These are phyloP conservation scores for Maudiozyma saulgeensis DNA, from an alignment of 805 yeast genomes.

Conservation along the genomic window DNA sequence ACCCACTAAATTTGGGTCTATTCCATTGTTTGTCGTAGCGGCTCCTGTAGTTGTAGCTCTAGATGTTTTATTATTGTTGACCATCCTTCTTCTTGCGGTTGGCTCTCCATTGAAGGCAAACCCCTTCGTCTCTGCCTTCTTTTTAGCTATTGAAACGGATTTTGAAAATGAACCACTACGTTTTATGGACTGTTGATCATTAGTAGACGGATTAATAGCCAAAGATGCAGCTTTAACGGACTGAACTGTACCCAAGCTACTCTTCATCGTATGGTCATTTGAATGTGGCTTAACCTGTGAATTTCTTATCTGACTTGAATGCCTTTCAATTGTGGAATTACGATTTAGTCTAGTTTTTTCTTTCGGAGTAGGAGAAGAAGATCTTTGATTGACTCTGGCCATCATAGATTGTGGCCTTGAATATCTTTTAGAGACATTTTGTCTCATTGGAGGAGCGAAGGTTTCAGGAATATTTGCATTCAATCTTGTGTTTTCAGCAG, in stretches of 20 bases:
- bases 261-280: not conserved
- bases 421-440: slow-evolving; percentile 5
- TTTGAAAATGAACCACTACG: too few species aligned
- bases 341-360: slow-evolving; percentile 8
- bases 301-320: not conserved
- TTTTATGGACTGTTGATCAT: not conserved
- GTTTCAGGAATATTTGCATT: slow-evolving; percentile 48
- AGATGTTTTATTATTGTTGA: not conserved
- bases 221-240: not conserved
- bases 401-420: slow-evolving; percentile 20
- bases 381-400: slow-evolving; percentile 3
- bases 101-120: not conserved
- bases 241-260: not conserved
- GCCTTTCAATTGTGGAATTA: slow-evolving; percentile 4
- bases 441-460: slow-evolving; percentile 4
- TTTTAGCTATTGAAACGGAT: not conserved
- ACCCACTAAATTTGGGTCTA: slow-evolving; percentile 7
- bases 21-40: slow-evolving; percentile 10
- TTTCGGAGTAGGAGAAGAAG: slow-evolving; percentile 10
- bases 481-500: slow-evolving; percentile 70
- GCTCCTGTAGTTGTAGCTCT: slow-evolving; percentile 10
- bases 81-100: not conserved
- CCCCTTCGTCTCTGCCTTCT: not conserved
- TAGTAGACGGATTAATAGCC: not conserved
- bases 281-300: not conserved